A percentile compares a stretch with the other conserved stretches of the same genome.
phyloP scores from a whole-genome alignment of 208 protist genomes.

The Novymonas esmeraldas region DNA sequence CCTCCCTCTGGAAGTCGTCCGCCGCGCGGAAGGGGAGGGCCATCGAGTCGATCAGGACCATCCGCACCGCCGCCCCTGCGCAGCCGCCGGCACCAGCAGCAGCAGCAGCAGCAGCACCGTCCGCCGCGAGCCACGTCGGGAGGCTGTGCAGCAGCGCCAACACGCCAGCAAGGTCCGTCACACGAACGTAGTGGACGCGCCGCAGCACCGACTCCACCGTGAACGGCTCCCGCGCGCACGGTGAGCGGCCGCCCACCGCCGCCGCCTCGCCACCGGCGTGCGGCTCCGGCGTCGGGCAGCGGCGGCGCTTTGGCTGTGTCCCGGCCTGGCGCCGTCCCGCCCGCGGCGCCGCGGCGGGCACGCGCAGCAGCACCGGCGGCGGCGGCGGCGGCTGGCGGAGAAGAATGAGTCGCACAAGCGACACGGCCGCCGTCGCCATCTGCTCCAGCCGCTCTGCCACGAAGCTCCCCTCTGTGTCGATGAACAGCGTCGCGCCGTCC shows the following conservation, averaged over 20 bases:
- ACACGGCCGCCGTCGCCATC: constrained; percentile 71
- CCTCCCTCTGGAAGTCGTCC: constrained; percentile 11
- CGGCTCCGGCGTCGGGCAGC: background rate
- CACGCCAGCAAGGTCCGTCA: constrained; percentile 58
- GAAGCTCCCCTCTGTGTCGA: constrained; percentile 95
- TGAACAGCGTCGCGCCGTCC: constrained; percentile 72
- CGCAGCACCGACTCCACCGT: constrained; percentile 63
- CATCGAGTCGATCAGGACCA: constrained; percentile 90
- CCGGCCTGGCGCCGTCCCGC: background rate
- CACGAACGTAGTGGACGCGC: constrained; percentile 69
- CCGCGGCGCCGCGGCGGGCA: background rate
- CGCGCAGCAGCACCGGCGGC: background rate
- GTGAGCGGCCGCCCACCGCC: background rate
- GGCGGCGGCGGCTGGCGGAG: background rate
- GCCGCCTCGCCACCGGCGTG: background rate
- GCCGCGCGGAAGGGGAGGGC: constrained; percentile 79
- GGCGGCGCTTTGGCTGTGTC: background rate
- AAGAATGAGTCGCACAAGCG: constrained; percentile 27
- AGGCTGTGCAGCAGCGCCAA: constrained; percentile 62
- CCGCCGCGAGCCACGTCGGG: constrained; percentile 10
- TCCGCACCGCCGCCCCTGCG: constrained; percentile 13
- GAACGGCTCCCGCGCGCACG: background rate
- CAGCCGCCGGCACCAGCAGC: background rate
- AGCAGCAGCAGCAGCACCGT: background rate
- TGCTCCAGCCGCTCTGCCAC: constrained; percentile 66